phyloP scores from a whole-genome alignment of 1,284 basidiomycete species.

The Cystobasidium slooffiae region DNA sequence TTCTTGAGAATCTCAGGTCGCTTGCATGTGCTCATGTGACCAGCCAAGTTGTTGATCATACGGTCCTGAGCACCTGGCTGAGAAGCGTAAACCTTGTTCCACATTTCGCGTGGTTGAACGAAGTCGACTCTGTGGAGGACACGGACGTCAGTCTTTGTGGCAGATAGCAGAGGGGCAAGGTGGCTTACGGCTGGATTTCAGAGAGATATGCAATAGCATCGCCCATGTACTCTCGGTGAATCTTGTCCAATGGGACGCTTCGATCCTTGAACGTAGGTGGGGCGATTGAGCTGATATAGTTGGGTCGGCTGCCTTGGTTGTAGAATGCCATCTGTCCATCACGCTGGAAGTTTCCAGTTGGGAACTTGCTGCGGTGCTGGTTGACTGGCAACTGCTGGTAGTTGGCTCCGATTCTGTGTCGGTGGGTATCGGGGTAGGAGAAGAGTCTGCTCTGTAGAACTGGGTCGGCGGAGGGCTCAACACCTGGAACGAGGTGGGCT shows the following conservation, averaged over 20 bases:
- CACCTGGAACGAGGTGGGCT: conserved; percentile 80
- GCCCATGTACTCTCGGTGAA: conserved; percentile 76
- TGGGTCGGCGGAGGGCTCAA: conserved; percentile 86
- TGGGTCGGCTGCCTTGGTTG: conserved; percentile 81
- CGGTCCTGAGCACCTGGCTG: conserved; percentile 64
- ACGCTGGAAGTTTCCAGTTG: conserved; percentile 77
- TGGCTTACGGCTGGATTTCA: conserved; percentile 67
- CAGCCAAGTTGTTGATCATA: conserved; percentile 76
- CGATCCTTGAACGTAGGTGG: conserved; percentile 65
- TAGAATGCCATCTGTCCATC: conserved; percentile 65
- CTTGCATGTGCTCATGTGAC: conserved; percentile 71
- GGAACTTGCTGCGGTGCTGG: conserved; percentile 66
- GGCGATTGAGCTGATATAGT: conserved; percentile 78
- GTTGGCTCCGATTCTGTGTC: conserved; percentile 74
- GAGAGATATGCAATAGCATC: conserved; percentile 73
- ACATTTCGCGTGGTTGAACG: conserved; percentile 82
- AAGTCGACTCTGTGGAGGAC: conserved; percentile 69
- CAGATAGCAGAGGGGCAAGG: background rate
- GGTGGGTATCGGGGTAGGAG: conserved; percentile 93
- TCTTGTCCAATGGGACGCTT: conserved; percentile 58
- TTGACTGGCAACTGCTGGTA: conserved; percentile 90
- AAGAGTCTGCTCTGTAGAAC: conserved; percentile 90
- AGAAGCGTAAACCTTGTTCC: conserved; percentile 75
- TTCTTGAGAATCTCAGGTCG: conserved; percentile 66
- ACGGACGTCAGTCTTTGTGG: background rate